Evolutionary conservation across 305 asterid species (phyloP), one percentile per base, ranked within the genome.

Genomic region (Coffea humblotiana): DNA sequence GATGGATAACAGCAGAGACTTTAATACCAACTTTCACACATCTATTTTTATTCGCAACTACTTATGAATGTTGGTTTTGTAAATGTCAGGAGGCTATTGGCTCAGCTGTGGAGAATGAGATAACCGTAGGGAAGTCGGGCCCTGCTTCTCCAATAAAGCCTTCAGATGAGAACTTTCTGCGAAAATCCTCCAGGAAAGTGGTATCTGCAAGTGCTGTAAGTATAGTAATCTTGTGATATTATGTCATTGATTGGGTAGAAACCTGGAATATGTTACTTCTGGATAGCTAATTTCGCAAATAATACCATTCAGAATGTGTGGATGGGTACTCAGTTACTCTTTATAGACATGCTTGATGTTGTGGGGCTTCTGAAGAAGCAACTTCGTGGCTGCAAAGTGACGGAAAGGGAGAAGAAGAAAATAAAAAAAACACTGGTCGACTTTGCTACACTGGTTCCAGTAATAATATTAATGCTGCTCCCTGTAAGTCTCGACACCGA

Each of bases 291-390:
- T 60, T 76, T 78, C 65, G 84, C 35, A 75, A 35, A 58, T 52
- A 32, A 74, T 47, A 80, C 27, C 86, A 43, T 77, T 71, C 78
- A 93, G 98, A 90, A 91, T 82, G 80, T 86, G 12, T 92, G 91
- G 96, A 92, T 92, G 90, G 98, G 98, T 15, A 90, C 96, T 64
- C 92, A 85, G 77, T 81, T 92, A 81, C 92, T 93, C 74, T 88
- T 84, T 45, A 84, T 89, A 21, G 98, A 93, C 84, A 77, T 90
- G 35, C 74, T 85, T 15, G 87, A 88, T 43, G 80, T 88, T 35
- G 51, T 83, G 77, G 80, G 84, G 81, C 85, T 90, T 61, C 71
- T 86, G 18, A 66, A 61, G 83, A 90, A 92, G 89, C 87, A 77
- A 79, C 70, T 88, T 45, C 83, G 80, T 37, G 93, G 95, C 85